These are phyloP conservation scores for Hansenula lynferdii DNA, from an alignment of 1,139 yeast genomes.

Conservation along the genomic window DNA sequence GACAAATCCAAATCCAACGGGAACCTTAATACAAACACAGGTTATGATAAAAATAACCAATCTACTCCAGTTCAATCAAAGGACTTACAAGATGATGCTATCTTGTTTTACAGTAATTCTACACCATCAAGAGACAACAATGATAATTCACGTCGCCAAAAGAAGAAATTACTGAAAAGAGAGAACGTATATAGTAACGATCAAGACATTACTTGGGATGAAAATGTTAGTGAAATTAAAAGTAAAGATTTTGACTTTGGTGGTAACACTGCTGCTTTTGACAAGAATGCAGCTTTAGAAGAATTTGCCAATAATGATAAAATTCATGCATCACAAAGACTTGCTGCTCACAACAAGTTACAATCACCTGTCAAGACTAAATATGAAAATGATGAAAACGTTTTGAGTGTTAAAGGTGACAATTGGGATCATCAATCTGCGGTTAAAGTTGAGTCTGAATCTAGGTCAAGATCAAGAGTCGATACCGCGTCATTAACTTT, in stretches of 20 bases:
- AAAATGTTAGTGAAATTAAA: constrained; percentile 45
- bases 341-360: constrained; percentile 71
- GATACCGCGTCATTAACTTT: constrained; percentile 9
- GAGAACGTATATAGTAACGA: constrained; percentile 7
- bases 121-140: constrained; percentile 1
- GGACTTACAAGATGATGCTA: constrained; percentile 12
- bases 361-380: constrained; percentile 27
- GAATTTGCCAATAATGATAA: constrained; percentile 66
- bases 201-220: constrained; percentile 44
- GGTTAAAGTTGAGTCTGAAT: neutral
- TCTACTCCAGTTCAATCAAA: neutral
- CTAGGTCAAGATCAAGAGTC: constrained; percentile 5
- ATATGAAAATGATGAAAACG: constrained; percentile 73
- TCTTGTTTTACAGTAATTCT: constrained; percentile 8
- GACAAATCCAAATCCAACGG: constrained; percentile 1
- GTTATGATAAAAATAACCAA: neutral
- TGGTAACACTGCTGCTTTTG: constrained; percentile 77
- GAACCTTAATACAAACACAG: constrained; percentile 4
- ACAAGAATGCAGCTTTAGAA: constrained; percentile 74
- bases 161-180: constrained; percentile 4
- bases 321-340: constrained; percentile 53
- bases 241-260: constrained; percentile 80
- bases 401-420: constrained; percentile 49
- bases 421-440: constrained; percentile 44
- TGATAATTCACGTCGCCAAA: constrained; percentile 6